phyloP scores from a whole-genome alignment of 129 eudicot genomes.

The Arctium lappa region DNA sequence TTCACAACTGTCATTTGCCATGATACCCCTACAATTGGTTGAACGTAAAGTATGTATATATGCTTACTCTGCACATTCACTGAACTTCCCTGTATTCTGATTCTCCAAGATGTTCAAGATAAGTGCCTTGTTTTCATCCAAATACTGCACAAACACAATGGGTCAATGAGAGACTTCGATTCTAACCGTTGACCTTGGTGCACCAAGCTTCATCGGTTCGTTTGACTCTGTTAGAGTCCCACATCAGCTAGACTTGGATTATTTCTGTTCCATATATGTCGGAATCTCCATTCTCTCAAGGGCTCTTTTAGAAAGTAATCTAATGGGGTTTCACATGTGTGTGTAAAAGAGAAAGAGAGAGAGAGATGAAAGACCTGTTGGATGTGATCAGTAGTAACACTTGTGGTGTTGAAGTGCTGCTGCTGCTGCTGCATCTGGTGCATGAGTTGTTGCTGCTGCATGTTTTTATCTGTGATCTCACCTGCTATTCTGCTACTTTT shows the following conservation, averaged over 20 bases:
- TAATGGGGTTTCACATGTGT: background rate
- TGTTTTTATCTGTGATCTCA: slow-evolving; percentile 28
- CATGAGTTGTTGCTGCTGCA: slow-evolving; percentile 51
- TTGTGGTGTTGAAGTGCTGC: slow-evolving; percentile 32
- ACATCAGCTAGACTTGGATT: too few species aligned
- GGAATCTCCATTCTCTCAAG: too few species aligned
- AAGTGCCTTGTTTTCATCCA: slow-evolving; percentile 67
- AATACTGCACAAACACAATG: slow-evolving; percentile 35
- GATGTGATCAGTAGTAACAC: slow-evolving; percentile 53
- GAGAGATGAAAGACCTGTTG: slow-evolving; percentile 43
- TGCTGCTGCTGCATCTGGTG: slow-evolving; percentile 40
- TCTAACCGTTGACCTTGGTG: background rate
- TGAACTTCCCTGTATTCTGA: slow-evolving; percentile 54
- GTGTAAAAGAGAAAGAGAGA: background rate
- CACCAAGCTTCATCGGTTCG: background rate
- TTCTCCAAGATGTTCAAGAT: slow-evolving; percentile 55
- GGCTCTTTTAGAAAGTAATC: background rate
- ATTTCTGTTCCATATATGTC: too few species aligned
- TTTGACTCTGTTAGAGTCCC: too few species aligned
- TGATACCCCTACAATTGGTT: background rate
- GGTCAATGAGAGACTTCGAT: background rate
- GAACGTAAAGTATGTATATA: background rate
- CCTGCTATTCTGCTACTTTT: slow-evolving; percentile 17
- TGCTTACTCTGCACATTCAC: slow-evolving; percentile 59
- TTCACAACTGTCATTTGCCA: background rate